Evolutionary conservation across 805 yeast genomes (phyloP), one percentile per base, ranked within the genome.

Genomic region (Kluyveromyces starmeri): DNA sequence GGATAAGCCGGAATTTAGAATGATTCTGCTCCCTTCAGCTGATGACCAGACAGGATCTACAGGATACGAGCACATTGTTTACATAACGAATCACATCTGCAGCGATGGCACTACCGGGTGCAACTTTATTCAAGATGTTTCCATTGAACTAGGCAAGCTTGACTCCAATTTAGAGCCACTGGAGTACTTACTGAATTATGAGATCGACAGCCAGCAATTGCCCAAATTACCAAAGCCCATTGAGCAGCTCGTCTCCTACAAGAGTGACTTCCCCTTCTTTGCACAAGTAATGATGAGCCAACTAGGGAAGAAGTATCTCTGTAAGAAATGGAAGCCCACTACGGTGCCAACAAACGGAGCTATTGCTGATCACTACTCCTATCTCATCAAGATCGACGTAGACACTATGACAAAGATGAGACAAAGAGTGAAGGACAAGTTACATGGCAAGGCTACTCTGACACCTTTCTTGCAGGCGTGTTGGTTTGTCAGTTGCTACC

Each of bases 381-480:
- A 37, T 11, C 16, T 38, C 17, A 15, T 51, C 7, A 41, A 43
- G 6, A 37, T 47, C 17, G 28, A 39, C 7, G 15, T 36, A 10
- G 33, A 25, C 1, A 38, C 46, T 26, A 26, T 47, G 4, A n/a
- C 7, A 4, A 18, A 26, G 4, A 42, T 51, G n/a, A 44, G 39
- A 24, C 9, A 10, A 2, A 20, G 16, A 12, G 31, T 48, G 6
- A 42, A 43, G 18, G 26, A 22, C 16, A 35, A 43, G 18, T 26
- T 35, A 14, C 34, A 38, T 24, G 37, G 19, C 7, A 29, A 35
- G 7, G 41, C 45, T 31, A 50, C 55, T 3, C 27, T 52, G 23
- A 52, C 58, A 3, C 52, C 54, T 4, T 46, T 50, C 24, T 28
- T 52, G 12, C 56, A 52, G 35, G 43, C 55, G 1, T 41, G 45